These are phyloP conservation scores for Wallemia hederae DNA, from an alignment of 1,284 basidiomycete species.

Conservation along the genomic window DNA sequence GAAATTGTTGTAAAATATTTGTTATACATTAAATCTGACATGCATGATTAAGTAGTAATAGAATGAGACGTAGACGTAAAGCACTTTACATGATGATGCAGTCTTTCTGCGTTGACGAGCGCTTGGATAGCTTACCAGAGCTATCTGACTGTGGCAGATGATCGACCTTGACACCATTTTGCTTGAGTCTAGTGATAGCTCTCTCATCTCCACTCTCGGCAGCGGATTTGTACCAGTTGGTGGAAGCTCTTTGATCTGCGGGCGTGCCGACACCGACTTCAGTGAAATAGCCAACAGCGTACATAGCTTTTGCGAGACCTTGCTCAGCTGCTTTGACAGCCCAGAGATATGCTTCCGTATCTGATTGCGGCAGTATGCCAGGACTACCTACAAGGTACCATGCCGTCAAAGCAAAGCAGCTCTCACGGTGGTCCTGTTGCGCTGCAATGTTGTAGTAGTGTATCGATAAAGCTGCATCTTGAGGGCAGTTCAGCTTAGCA, in stretches of 20 bases:
- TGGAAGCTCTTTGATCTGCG: constrained; percentile 31
- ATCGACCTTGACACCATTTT: constrained; percentile 17
- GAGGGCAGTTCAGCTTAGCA: constrained; percentile 94
- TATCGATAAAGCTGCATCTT: constrained; percentile 82
- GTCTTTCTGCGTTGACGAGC: constrained; percentile 26
- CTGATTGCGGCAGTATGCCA: constrained; percentile 85
- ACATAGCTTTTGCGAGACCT: constrained; percentile 77
- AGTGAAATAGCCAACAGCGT: constrained; percentile 87
- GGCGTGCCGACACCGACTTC: constrained; percentile 60
- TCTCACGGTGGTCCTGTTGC: constrained; percentile 84
- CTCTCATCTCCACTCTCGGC: constrained; percentile 87
- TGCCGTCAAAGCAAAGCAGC: constrained; percentile 88
- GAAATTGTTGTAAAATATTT: background rate
- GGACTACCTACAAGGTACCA: constrained; percentile 98
- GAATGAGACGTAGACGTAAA: background rate
- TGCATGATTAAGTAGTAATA: background rate
- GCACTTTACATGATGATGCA: constrained; percentile 45
- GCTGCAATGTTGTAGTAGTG: constrained; percentile 98
- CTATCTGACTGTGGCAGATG: constrained; percentile 15
- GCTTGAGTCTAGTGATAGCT: constrained; percentile 55
- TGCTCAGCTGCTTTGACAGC: constrained; percentile 64
- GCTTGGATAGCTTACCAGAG: constrained; percentile 3
- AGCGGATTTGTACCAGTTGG: constrained; percentile 61
- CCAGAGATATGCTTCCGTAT: constrained; percentile 92
- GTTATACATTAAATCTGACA: background rate